Base-by-base conservation (phyloP, 176 grass and related monocot species). In the Carex pumila region DNA sequence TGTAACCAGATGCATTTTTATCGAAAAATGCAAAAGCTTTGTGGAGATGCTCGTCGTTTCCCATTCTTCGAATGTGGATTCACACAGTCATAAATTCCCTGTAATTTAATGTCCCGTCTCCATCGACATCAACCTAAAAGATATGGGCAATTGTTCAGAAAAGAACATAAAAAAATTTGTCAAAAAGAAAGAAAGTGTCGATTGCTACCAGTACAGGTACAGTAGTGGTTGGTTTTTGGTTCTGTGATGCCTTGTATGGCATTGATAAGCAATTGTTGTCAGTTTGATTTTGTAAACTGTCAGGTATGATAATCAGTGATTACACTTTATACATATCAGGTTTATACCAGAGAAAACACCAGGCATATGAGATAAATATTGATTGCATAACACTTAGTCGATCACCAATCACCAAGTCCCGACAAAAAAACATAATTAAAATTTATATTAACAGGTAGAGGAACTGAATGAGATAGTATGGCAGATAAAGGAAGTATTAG, bases 11-110 rank as follows among this genome's bases (percentile, higher is more conserved):
- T 61, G 74, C 88, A 22, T 97, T 90, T 70, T 31, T 80, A 79
- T 97, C 94, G 0, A 97, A 97, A 70, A 88, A 93, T 66, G 82
- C 84, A 89, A 97, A 97, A 64, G 91, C 94, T 70, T 93, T 91
- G 52, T 91, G 84, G 32, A 97, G 87, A 65, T 97, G 91, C 31
- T 91, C 89, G 14, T 97, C 91, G 56, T 91, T 97, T 55, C 89
- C 88, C 39, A 97, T 89, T 81, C 86, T 90, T 59, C 19, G 89
- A 2, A 97, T 81, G 82, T 97, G 91, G 67, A 97, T 89, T n/a
- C 91, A 91, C 7, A 97, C 89, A 9, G 91, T 75, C 85, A 97
- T 86, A 39, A 97, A 97, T 91, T 97, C 94, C n/a, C 56, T 84
- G 47, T 93, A 93, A 66, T 97, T 87, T n/a, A 97, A 71, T 47